These are phyloP conservation scores for Mycena rosella DNA, from an alignment of 768 basidiomycete species.

Conservation along the genomic window DNA sequence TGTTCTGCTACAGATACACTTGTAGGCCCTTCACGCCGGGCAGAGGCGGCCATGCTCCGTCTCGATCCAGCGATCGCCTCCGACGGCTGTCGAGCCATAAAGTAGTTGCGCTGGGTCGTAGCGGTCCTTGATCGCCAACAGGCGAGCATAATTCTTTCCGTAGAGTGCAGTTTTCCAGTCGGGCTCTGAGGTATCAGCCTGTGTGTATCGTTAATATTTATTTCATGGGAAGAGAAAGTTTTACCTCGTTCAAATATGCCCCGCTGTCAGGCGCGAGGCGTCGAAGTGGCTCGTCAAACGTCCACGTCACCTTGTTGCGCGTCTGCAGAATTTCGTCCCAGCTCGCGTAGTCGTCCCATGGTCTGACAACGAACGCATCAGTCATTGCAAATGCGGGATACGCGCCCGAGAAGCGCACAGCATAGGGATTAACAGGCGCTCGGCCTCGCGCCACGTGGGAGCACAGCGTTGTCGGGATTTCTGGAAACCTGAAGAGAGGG, in stretches of 20 bases:
- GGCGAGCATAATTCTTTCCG: constrained; percentile 32
- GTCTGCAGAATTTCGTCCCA: constrained; percentile 27
- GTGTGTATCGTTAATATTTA: neutral
- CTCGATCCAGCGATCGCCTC: constrained; percentile 19
- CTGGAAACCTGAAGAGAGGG: constrained; percentile 8
- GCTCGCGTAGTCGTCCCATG: constrained; percentile 32
- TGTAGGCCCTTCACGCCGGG: constrained; percentile 2
- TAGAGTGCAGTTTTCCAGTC: constrained; percentile 37
- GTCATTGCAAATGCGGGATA: neutral
- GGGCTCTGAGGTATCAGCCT: constrained; percentile 38
- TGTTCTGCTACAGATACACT: neutral
- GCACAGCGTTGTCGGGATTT: constrained; percentile 33
- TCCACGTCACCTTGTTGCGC: constrained; percentile 23
- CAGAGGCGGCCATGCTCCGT: neutral
- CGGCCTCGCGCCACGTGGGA: constrained; percentile 34
- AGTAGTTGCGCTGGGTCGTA: constrained; percentile 35
- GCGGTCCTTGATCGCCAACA: constrained; percentile 31
- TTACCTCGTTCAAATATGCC: constrained; percentile 38
- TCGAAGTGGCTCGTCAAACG: constrained; percentile 24
- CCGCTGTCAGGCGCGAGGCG: constrained; percentile 34
- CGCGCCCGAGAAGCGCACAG: constrained; percentile 7
- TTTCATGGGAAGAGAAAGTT: neutral
- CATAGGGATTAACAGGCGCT: constrained; percentile 29
- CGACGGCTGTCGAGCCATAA: constrained; percentile 38
- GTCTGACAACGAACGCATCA: constrained; percentile 2